Evolutionary conservation across 1,139 yeast genomes (phyloP).

Genomic region (Candida tetrigidarum): DNA sequence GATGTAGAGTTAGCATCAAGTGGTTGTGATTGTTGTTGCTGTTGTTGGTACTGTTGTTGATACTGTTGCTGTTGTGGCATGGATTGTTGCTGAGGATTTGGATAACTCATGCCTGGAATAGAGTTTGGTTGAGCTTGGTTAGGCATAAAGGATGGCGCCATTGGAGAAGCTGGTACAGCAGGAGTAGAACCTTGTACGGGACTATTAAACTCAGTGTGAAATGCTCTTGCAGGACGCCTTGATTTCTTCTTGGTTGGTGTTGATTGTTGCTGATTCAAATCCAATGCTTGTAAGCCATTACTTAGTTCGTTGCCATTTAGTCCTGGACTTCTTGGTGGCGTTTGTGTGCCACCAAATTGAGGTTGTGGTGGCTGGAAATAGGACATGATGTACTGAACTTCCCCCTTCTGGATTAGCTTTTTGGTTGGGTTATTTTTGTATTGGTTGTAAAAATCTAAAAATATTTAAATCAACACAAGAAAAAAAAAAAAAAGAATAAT

Average conservation of each 20-base stretch:
- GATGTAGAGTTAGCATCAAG: conserved; percentile 7
- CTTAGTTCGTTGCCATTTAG: conserved; percentile 9
- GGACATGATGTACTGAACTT: too few species aligned
- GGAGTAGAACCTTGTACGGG: conserved; percentile 15
- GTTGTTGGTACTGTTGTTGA: too few species aligned
- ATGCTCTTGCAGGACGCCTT: conserved; percentile 52
- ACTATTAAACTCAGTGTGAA: conserved; percentile 35
- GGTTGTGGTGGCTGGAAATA: conserved; percentile 8
- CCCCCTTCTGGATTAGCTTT: neutral
- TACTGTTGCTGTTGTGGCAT: neutral
- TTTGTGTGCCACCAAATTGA: conserved; percentile 1
- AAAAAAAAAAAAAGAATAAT: neutral
- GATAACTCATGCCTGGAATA: neutral
- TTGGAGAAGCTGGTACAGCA: conserved; percentile 9
- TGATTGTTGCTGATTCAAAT: conserved; percentile 12
- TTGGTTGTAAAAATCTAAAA: neutral
- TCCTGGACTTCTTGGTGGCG: neutral
- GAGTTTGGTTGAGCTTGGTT: neutral
- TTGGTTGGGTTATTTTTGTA: neutral
- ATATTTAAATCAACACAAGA: neutral
- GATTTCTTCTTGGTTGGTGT: conserved; percentile 25
- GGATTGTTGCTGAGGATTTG: conserved; percentile 5
- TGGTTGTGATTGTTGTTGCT: conserved; percentile 2
- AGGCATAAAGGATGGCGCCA: conserved; percentile 1
- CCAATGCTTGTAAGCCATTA: conserved; percentile 13